Evolutionary conservation across 768 basidiomycete species (phyloP), one percentile per base, ranked within the genome.

Genomic region (Lactarius sanguifluus): DNA sequence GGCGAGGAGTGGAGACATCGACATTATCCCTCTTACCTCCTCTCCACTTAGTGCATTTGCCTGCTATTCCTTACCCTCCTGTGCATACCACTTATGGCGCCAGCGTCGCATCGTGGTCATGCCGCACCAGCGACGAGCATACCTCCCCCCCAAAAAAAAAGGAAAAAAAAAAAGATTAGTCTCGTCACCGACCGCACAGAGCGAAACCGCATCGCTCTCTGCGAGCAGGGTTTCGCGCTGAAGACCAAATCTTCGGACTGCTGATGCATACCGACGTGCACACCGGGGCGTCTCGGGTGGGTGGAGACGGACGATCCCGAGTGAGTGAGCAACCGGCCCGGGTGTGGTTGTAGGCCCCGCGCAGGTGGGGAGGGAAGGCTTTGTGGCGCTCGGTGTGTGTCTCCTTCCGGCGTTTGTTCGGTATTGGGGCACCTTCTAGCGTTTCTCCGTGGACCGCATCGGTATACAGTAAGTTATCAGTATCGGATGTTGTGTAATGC

Each of bases 281-380:
- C 25, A 54, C 63, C 25, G 62, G 61, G 50, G 8, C 92, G 75
- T 85, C 82, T 9, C 76, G 76, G 0, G 80, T 81, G 76, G 0
- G 80, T 81, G 65, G 85, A 83, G 69, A 83, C 91, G 9, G 92
- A 92, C 10, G 83, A 47, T 91, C 18, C 91, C 92, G 76, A 92
- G 91, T 54, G 88, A 91, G 54, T 79, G 81, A 23, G 76, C 93
- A 30, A 77, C 93, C 61, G 91, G 93, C 71, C 93, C 61, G 91
- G 93, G 71, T 80, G 83, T 16, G 91, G 92, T 89, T 86, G 81
- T 66, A 81, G 69, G 56, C 32, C 32, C 32, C 1, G 47, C 7
- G 32, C 30, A 30, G 30, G 47, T 50, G 13, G 47, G 23, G 10
- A 25, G 25, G 25, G 13, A 25, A 52, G 6, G 50, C 50, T 23